Evolutionary conservation across 2,329 filamentous ascomycete genomes (phyloP).

Genomic region (Hymenoscyphus repandus): DNA sequence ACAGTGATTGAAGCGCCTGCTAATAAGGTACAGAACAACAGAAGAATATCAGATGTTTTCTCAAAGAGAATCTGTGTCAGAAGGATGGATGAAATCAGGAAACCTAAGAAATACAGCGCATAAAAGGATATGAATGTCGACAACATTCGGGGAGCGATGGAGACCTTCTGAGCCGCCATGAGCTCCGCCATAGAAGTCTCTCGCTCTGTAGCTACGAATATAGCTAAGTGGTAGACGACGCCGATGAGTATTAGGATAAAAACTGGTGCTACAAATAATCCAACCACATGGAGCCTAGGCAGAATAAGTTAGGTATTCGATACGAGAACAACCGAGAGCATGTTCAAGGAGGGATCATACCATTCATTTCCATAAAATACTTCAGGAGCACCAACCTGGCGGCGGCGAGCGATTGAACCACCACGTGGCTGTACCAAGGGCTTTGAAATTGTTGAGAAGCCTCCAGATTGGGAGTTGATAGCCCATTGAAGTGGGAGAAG

Average conservation of each 20-base stretch:
- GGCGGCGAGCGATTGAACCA: slow-evolving; percentile 3
- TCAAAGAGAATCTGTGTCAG: slow-evolving; percentile 23
- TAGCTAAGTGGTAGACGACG: slow-evolving; percentile 24
- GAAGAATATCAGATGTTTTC: slow-evolving; percentile 22
- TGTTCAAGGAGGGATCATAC: slow-evolving; percentile 1
- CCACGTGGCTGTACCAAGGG: slow-evolving; percentile 18
- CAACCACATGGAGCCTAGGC: slow-evolving; percentile 17
- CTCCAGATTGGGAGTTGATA: slow-evolving; percentile 19
- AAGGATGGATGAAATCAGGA: slow-evolving; percentile 22
- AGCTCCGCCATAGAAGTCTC: slow-evolving; percentile 23
- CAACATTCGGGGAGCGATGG: slow-evolving; percentile 19
- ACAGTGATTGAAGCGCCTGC: slow-evolving; percentile 18
- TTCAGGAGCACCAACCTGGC: neutral
- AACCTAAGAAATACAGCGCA: slow-evolving; percentile 22
- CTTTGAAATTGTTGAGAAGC: slow-evolving; percentile 13
- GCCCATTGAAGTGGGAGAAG: slow-evolving; percentile 24
- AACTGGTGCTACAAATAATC: slow-evolving; percentile 17
- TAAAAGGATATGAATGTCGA: slow-evolving; percentile 24
- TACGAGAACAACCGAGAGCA: neutral
- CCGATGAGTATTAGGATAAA: slow-evolving; percentile 27
- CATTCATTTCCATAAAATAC: neutral
- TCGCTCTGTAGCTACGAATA: slow-evolving; percentile 24
- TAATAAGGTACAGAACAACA: slow-evolving; percentile 21
- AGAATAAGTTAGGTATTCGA: neutral
- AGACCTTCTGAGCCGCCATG: slow-evolving; percentile 25